These are phyloP conservation scores for Dacryopinax primogenitus DNA, from an alignment of 768 basidiomycete species.

Conservation along the genomic window DNA sequence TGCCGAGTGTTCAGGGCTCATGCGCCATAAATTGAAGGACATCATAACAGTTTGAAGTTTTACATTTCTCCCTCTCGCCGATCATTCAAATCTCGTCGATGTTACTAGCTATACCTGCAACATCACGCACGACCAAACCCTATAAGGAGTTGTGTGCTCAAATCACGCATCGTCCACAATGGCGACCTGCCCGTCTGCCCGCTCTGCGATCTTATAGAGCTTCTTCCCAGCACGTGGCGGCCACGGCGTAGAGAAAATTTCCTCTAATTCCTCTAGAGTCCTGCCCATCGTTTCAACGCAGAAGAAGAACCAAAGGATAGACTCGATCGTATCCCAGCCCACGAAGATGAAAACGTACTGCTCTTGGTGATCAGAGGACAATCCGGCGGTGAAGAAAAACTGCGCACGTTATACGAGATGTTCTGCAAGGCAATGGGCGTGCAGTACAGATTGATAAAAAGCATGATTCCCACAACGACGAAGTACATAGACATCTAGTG, in stretches of 20 bases:
- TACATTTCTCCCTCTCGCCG: too few species aligned
- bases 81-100: too few species aligned
- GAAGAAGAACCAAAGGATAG: slow-evolving; percentile 24
- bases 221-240: not conserved
- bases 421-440: slow-evolving; percentile 23
- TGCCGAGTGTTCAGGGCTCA: too few species aligned
- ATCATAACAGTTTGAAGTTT: too few species aligned
- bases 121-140: too few species aligned
- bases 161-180: slow-evolving; percentile 15
- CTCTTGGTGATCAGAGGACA: slow-evolving; percentile 32
- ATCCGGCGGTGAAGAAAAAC: slow-evolving; percentile 25
- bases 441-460: slow-evolving; percentile 25
- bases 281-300: slow-evolving; percentile 25
- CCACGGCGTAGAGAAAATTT: slow-evolving; percentile 11
- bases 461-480: slow-evolving; percentile 21
- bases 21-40: too few species aligned
- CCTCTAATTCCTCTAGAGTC: slow-evolving; percentile 18
- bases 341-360: slow-evolving; percentile 20
- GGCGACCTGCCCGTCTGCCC: slow-evolving; percentile 15
- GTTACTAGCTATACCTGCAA: too few species aligned
- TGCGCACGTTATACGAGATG: slow-evolving; percentile 13
- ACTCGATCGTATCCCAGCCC: slow-evolving; percentile 24
- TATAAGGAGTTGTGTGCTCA: too few species aligned
- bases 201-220: not conserved
- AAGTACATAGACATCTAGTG: slow-evolving; percentile 20